Evolutionary conservation across 495 filamentous ascomycete species (phyloP).

Genomic region (Extremus antarcticus): DNA sequence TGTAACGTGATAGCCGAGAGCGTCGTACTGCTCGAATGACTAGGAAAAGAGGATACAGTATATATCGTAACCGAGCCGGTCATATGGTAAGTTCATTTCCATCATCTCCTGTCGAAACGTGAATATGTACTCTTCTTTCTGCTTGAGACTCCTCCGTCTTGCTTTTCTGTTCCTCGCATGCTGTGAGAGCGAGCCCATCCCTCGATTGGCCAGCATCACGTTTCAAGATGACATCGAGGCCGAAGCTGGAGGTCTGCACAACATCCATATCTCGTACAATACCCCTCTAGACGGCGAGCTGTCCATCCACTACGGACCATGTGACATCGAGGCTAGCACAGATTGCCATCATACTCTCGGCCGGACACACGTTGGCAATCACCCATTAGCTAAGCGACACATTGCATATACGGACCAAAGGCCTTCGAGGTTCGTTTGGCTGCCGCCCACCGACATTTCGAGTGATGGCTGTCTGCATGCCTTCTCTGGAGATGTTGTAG

Average conservation of each 20-base stretch:
- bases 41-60: too few relatives aligned
- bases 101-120: too few relatives aligned
- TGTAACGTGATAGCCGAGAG: too few relatives aligned
- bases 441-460: slow-evolving; percentile 37
- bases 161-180: not conserved
- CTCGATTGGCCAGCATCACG: not conserved
- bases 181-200: not conserved
- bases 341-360: slow-evolving; percentile 16
- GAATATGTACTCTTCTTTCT: too few relatives aligned
- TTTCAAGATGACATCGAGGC: not conserved
- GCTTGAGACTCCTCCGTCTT: too few relatives aligned
- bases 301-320: slow-evolving; percentile 19
- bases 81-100: too few relatives aligned
- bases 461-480: slow-evolving; percentile 43
- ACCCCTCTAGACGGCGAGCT: slow-evolving; percentile 16
- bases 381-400: slow-evolving; percentile 17
- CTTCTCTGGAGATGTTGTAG: slow-evolving; percentile 29
- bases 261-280: slow-evolving; percentile 13
- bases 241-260: slow-evolving; percentile 16
- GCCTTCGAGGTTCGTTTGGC: slow-evolving; percentile 37
- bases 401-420: slow-evolving; percentile 4
- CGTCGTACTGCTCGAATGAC: too few relatives aligned
- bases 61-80: too few relatives aligned
- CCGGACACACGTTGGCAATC: slow-evolving; percentile 14
- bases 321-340: not conserved